phyloP scores from a whole-genome alignment of 495 filamentous ascomycete species.

The Endocarpon pusillum region DNA sequence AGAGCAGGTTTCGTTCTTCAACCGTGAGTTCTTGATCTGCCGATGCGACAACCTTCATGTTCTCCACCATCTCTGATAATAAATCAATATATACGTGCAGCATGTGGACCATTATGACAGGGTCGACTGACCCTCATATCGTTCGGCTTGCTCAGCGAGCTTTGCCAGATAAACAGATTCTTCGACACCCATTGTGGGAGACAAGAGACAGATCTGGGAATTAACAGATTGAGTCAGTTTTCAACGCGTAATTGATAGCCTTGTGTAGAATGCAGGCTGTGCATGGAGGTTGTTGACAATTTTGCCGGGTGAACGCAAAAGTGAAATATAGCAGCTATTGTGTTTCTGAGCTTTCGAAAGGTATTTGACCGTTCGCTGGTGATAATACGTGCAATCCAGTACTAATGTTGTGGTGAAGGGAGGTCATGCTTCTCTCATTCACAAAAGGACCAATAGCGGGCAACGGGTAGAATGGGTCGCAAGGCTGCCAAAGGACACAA shows the following conservation, averaged over 20 bases:
- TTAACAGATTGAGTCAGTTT: background rate
- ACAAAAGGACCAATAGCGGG: no score
- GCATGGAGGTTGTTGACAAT: background rate
- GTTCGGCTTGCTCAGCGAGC: constrained; percentile 99
- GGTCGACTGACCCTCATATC: constrained; percentile 79
- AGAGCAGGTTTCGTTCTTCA: constrained; percentile 97
- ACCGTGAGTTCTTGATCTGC: constrained; percentile 71
- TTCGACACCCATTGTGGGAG: constrained; percentile 89
- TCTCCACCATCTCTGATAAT: constrained; percentile 91
- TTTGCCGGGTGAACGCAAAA: background rate
- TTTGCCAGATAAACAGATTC: constrained; percentile 99
- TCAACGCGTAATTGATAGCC: background rate
- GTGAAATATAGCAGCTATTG: no score
- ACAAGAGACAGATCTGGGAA: background rate
- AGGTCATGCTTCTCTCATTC: no score
- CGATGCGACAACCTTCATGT: constrained; percentile 98
- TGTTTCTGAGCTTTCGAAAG: background rate
- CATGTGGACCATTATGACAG: background rate
- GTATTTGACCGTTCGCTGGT: no score
- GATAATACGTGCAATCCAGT: no score
- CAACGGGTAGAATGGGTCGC: no score
- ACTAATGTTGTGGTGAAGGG: no score
- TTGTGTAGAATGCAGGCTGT: background rate
- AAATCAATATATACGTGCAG: background rate
- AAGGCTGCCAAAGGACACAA: no score